A percentile compares a stretch with the other conserved stretches of the same genome.
These are phyloP conservation scores for Penicillium chermesinum DNA, from an alignment of 495 filamentous ascomycete genomes.

Conservation along the genomic window DNA sequence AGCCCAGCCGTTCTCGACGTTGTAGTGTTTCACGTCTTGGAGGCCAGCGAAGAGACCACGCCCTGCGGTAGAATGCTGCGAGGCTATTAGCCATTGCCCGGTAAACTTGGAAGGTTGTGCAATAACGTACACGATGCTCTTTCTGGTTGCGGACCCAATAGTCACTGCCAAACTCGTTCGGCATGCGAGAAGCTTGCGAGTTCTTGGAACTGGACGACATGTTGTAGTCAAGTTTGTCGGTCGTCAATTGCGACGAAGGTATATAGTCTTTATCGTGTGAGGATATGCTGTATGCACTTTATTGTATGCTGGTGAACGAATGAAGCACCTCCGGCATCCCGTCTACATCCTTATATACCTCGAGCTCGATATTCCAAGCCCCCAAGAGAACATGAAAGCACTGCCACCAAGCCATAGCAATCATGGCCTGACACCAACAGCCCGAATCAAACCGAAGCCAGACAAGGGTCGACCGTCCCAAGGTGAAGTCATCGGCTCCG, in stretches of 20 bases:
- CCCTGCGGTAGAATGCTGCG: conserved; percentile 32
- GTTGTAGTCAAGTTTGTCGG: not conserved
- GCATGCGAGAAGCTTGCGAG: conserved; percentile 17
- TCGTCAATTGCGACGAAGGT: not conserved
- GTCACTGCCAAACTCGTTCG: conserved; percentile 40
- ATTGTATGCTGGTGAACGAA: not conserved
- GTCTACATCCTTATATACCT: not conserved
- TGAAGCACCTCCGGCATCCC: not conserved
- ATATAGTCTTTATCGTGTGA: too few species aligned
- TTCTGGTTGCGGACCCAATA: conserved; percentile 30
- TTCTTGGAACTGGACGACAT: not conserved
- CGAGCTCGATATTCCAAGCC: not conserved
- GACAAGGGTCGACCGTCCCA: not conserved
- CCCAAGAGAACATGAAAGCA: not conserved
- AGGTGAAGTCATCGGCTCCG: not conserved
- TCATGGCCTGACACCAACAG: not conserved
- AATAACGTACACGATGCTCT: conserved; percentile 22
- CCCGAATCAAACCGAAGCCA: not conserved
- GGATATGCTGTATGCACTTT: not conserved
- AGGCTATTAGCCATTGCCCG: not conserved
- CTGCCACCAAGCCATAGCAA: not conserved
- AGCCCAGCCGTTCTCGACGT: conserved; percentile 41
- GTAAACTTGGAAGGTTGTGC: not conserved
- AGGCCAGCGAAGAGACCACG: conserved; percentile 44
- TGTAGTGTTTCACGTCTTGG: conserved; percentile 42